Evolutionary conservation across 176 grass and related monocot genomes (phyloP).

Genomic region (Tillandsia fasciculata): DNA sequence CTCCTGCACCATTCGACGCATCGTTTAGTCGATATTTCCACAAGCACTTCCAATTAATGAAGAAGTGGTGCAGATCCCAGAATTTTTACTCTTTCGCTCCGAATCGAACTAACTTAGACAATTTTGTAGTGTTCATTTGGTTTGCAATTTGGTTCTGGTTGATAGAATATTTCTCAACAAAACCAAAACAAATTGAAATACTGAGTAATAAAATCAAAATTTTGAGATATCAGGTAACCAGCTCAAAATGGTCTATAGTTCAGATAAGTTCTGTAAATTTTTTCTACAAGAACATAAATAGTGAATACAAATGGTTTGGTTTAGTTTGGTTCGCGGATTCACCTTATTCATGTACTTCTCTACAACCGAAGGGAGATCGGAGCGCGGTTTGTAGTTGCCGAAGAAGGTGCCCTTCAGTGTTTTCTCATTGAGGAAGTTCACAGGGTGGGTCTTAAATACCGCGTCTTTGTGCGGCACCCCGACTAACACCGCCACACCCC

Average conservation of each 20-base stretch:
- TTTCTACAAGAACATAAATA: no score
- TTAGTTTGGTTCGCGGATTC: neutral
- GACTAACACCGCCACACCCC: constrained; percentile 77
- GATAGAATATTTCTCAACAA: no score
- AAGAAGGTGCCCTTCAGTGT: constrained; percentile 91
- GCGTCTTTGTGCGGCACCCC: constrained; percentile 69
- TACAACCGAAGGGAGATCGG: constrained; percentile 62
- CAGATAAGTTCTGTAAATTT: no score
- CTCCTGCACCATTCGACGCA: constrained; percentile 27
- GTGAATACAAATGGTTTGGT: no score
- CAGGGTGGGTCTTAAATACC: constrained; percentile 61
- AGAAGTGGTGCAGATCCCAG: neutral
- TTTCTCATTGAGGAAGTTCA: constrained; percentile 71
- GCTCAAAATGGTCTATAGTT: no score
- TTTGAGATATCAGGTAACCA: no score
- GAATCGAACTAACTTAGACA: no score
- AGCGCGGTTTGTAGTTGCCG: constrained; percentile 73
- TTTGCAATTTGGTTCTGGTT: no score
- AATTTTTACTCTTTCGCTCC: neutral
- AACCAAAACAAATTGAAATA: neutral
- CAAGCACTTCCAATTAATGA: neutral
- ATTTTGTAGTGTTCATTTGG: no score
- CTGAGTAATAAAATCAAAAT: neutral
- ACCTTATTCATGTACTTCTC: constrained; percentile 88
- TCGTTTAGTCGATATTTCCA: neutral